phyloP scores from a whole-genome alignment of 495 filamentous ascomycete species.

The Penicillium arizonense region DNA sequence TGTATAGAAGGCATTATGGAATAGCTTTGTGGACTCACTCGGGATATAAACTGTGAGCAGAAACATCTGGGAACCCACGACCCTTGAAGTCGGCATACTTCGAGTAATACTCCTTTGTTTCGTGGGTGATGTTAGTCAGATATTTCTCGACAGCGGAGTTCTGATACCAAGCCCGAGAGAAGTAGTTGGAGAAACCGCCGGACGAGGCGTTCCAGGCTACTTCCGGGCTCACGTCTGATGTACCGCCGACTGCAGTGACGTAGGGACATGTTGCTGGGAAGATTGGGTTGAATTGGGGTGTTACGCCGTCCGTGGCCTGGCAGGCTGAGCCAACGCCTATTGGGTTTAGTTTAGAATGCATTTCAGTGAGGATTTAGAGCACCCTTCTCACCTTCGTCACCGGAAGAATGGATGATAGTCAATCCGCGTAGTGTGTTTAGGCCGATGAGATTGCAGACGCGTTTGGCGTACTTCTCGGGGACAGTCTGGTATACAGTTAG shows the following conservation, averaged over 20 bases:
- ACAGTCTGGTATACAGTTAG: constrained; percentile 50
- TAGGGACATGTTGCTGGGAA: constrained; percentile 69
- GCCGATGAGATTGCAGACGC: constrained; percentile 65
- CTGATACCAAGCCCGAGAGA: constrained; percentile 60
- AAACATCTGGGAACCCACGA: constrained; percentile 71
- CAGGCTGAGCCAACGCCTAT: constrained; percentile 55
- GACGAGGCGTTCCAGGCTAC: constrained; percentile 45
- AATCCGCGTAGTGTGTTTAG: constrained; percentile 69
- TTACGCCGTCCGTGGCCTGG: constrained; percentile 57
- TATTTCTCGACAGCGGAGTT: constrained; percentile 51
- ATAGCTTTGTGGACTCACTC: constrained; percentile 18
- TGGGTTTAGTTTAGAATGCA: constrained; percentile 21
- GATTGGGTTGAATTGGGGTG: constrained; percentile 54
- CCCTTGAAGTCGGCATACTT: constrained; percentile 55
- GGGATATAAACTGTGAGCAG: constrained; percentile 47
- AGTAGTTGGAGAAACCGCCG: constrained; percentile 69
- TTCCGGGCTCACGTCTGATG: constrained; percentile 52
- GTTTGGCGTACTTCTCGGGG: constrained; percentile 59
- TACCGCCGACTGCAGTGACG: constrained; percentile 66
- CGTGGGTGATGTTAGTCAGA: constrained; percentile 36
- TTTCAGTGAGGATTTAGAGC: neutral
- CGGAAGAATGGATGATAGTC: constrained; percentile 60
- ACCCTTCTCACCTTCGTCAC: constrained; percentile 58
- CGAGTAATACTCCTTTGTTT: constrained; percentile 38
- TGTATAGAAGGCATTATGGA: neutral